Percentiles rank a stretch among this genome's conserved stretches.
Evolutionary conservation across 169 alveolate genomes (phyloP).

Genomic region (Amoebophrya sp.): DNA sequence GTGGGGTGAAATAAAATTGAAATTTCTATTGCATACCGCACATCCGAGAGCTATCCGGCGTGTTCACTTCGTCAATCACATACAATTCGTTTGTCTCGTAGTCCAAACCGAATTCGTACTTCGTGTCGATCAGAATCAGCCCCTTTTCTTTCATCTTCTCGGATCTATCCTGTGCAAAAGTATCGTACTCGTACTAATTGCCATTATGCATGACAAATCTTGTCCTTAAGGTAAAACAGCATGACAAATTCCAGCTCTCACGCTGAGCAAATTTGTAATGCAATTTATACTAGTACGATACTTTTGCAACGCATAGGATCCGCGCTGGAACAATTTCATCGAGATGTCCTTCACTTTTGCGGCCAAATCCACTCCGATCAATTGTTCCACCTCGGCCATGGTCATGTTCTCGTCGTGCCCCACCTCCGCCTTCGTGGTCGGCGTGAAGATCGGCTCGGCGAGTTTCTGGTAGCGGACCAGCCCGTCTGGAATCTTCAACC

Average conservation of each 20-base stretch:
- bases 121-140: constrained; percentile 42
- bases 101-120: constrained; percentile 46
- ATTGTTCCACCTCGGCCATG: not conserved
- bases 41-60: constrained; percentile 43
- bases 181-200: too few relatives aligned
- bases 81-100: constrained; percentile 14
- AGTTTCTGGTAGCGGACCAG: constrained; percentile 51
- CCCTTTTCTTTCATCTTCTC: constrained; percentile 7
- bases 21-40: too few relatives aligned
- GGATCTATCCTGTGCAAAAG: not conserved
- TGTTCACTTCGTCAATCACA: constrained; percentile 47
- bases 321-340: not conserved
- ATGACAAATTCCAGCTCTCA: too few relatives aligned
- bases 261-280: too few relatives aligned
- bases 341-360: not conserved
- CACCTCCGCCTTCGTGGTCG: constrained; percentile 53
- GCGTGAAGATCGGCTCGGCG: constrained; percentile 50
- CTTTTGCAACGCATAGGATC: too few relatives aligned
- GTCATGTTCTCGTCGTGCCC: constrained; percentile 34
- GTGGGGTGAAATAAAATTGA: too few relatives aligned
- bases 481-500: constrained; percentile 46
- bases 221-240: too few relatives aligned
- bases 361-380: not conserved
- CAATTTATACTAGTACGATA: too few relatives aligned
- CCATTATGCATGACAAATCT: too few relatives aligned